phyloP scores from a whole-genome alignment of 1,139 yeast species.

The Meyerozyma smithsonii region DNA sequence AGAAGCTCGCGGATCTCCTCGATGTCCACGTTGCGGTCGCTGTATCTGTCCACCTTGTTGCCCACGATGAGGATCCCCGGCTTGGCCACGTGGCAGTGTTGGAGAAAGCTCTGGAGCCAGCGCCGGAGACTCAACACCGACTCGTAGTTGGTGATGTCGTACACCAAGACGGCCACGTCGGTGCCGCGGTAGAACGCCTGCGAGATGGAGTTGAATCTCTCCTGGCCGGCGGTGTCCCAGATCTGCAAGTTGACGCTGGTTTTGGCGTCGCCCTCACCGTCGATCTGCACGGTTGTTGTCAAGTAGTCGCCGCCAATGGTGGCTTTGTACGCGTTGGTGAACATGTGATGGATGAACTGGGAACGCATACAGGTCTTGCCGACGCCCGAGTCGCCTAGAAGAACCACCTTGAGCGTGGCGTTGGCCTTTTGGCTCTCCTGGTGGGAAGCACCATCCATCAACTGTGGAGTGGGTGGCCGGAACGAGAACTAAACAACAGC shows the following conservation, averaged over 20 bases:
- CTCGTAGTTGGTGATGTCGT: constrained; percentile 54
- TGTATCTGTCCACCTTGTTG: constrained; percentile 43
- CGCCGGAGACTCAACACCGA: constrained; percentile 45
- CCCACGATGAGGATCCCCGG: constrained; percentile 55
- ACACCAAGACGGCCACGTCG: constrained; percentile 53
- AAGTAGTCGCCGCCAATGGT: constrained; percentile 61
- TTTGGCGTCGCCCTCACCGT: constrained; percentile 4
- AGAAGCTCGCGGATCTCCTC: constrained; percentile 40
- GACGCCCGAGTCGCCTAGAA: constrained; percentile 59
- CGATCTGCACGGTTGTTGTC: constrained; percentile 35
- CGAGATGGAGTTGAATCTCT: constrained; percentile 54
- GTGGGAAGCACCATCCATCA: neutral
- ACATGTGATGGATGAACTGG: constrained; percentile 54
- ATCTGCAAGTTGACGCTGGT: constrained; percentile 41
- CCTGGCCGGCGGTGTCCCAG: constrained; percentile 71
- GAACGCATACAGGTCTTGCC: constrained; percentile 59
- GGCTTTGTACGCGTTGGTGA: constrained; percentile 55
- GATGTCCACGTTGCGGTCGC: constrained; percentile 36
- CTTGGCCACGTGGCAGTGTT: constrained; percentile 44
- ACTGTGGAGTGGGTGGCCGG: neutral
- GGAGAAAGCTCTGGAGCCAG: constrained; percentile 50
- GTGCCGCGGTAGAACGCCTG: constrained; percentile 60
- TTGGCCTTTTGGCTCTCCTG: neutral
- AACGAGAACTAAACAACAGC: neutral
- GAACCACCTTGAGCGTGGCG: constrained; percentile 43